Conservation (phyloP, 2,329 filamentous ascomycete species). For the Furcasterigmium sp. region DNA sequence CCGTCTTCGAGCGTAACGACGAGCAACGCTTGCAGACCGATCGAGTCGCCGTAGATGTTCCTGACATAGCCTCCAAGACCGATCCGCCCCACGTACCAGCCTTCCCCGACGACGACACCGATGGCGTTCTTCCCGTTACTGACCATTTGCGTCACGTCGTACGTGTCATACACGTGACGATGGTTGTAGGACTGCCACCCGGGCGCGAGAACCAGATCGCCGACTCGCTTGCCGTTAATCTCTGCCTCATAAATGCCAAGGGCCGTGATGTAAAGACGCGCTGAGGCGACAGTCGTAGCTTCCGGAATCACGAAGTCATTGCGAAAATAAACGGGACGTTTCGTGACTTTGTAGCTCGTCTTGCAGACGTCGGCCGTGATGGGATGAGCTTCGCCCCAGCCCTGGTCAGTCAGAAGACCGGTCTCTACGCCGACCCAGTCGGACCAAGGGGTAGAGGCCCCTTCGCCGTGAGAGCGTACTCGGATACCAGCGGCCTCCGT, state of each 20-base stretch:
- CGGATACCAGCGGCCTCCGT: slow-evolving; percentile 26
- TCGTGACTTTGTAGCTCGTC: slow-evolving; percentile 20
- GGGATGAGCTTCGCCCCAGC: slow-evolving; percentile 21
- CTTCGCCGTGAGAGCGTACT: slow-evolving; percentile 24
- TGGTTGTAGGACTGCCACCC: slow-evolving; percentile 48
- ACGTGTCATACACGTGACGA: slow-evolving; percentile 47
- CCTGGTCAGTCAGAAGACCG: slow-evolving; percentile 19
- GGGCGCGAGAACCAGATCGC: slow-evolving; percentile 37
- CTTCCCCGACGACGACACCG: slow-evolving; percentile 38
- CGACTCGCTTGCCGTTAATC: slow-evolving; percentile 40
- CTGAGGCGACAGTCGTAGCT: slow-evolving; percentile 20
- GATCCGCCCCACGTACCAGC: slow-evolving; percentile 41
- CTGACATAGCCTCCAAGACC: slow-evolving; percentile 18
- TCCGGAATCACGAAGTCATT: slow-evolving; percentile 22
- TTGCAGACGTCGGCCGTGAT: slow-evolving; percentile 16
- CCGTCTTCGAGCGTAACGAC: slow-evolving; percentile 26
- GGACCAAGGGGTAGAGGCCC: slow-evolving; percentile 21
- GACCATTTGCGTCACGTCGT: slow-evolving; percentile 41
- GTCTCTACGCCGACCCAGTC: slow-evolving; percentile 27
- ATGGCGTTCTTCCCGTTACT: slow-evolving; percentile 22
- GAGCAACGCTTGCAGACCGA: slow-evolving; percentile 33
- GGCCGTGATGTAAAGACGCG: slow-evolving; percentile 41
- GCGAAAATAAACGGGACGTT: slow-evolving; percentile 24
- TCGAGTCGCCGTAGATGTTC: slow-evolving; percentile 31
- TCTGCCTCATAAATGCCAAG: slow-evolving; percentile 39